Base-by-base conservation (phyloP, 2,329 filamentous ascomycete species). In the Xylariaceae sp. region DNA sequence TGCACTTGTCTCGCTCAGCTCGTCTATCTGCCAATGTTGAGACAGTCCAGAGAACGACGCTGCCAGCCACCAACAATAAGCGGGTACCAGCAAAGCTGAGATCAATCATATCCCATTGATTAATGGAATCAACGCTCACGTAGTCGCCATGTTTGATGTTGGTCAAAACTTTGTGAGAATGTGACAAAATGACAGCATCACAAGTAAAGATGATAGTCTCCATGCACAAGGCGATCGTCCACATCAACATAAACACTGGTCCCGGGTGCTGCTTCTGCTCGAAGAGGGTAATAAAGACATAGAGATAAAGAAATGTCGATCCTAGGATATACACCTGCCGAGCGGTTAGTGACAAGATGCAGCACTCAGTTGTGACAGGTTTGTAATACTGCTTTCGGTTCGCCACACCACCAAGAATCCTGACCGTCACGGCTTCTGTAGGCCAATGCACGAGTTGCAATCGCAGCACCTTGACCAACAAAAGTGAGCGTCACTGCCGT, bases 201-300 rank as follows among this genome's bases (percentile, higher is more conserved):
- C 83, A 80, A 44, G 80, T 78, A 54, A 94, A 77, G 36, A 97
- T 83, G 45, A 85, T 73, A 19, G 87, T 62, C 69, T 99, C 94
- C 56, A 90, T 79, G 22, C 82, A 69, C n/a, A 90, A 69, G 22
- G 86, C 86, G 41, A 90, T 71, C 40, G 79, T 68, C 94, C 94
- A 99, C 62, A 90, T 85, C 43, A 87, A 72, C 50, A 93, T 81
- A 71, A 97, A 91, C 48, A 89, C 85, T 43, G 85, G 75, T 45
- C 87, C 92, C 0, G 94, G 94, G 12, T 89, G 89, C 33, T 90
- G 86, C 56, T 83, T 84, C 66, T 88, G 88, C 69, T 97, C 92
- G 63, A 96, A 79, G 51, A 97, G 81, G 31, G 91, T 91, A 64
- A 97, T 87, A 60, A 95, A 80, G 60, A 96, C 81, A 60, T 96